Base-by-base conservation (phyloP, 352 stramenopile genomes). In the Halophytophthora polymorphica region DNA sequence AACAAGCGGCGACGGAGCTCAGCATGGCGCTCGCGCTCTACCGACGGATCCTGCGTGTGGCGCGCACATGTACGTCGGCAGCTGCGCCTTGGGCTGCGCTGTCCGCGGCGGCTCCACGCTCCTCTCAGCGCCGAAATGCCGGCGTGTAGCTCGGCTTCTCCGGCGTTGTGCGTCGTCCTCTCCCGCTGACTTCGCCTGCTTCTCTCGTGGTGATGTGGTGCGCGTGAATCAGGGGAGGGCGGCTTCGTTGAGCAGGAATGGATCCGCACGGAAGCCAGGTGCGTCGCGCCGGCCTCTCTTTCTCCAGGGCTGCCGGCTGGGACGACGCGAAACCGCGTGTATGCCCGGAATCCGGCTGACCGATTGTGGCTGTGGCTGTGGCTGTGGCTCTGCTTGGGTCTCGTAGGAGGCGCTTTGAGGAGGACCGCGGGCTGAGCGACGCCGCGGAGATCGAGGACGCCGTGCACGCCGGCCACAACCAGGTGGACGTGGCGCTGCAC, bases 401-500 rank as follows among this genome's bases (percentile, higher is more conserved):
- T 41, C 35, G 40, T 25, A 87, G 77, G 53, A 64, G 53, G 43
- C 55, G 63, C 38, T 90, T 91, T 56, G 80, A 92, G 51, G 81
- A 85, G 56, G 73, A 86, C 29, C 75, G 77, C 15, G 33, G 17
- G 18, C 34, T 90, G 19, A 42, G 28, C 0, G 56, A 74, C 43
- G 25, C 64, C 7, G 29, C 39, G 11, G 39, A 61, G 12, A 69
- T 90, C 44, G 57, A 74, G 11, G 70, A 88, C 46, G 67, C 78
- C 10, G 58, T 93, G 10, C 62, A 76, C 11, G 65, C 77, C 28
- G 73, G 61, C 7, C 71, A 90, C 46, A 76, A 86, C 43, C 74
- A 91, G 37, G 71, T 94, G 44, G 83, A 94, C 47, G 52, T 92
- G 19, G 83, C 81, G 22, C 45, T 94, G 36, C 81, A 92, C 63